Evolutionary conservation across 352 stramenopile genomes (phyloP), one percentile per base, ranked within the genome.

Genomic region (Pythium utonaiense): DNA sequence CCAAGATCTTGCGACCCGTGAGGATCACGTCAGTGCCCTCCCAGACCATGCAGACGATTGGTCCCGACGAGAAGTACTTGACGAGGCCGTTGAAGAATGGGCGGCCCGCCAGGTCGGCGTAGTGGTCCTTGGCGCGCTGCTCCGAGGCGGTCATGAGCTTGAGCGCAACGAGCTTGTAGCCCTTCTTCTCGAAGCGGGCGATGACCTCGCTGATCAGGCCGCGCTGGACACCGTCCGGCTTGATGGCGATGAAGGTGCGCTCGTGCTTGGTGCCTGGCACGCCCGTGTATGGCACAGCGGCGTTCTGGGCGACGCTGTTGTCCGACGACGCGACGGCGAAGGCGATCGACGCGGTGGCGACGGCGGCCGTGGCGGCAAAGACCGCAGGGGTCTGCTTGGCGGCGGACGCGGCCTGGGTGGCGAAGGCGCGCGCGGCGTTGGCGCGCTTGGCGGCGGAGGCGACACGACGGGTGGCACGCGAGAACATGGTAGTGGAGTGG

Each of bases 21-120:
- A 93, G 83, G 74, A 98, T 97, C 62, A 97, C 91, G 71, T 97
- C 89, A 59, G 90, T 96, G 65, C 91, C 90, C 68, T 97, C 89
- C 85, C 88, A 96, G 42, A 89, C 86, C 93, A 98, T 98, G 88
- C 89, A 97, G 38, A 98, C 91, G 66, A 98, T 98, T 40, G 95
- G 95, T 53, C 95, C 95, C 56, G 87, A 97, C 50, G 78, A 88
- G 67, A 98, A 94, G 76, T 94, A 95, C 67, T 94, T 86, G 65
- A 95, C 85, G 54, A 96, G 86, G 34, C 90, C 88, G 8, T 76
- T 74, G 72, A 96, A 98, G 74, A 98, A 98, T 6, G 88, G 85
- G 55, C 96, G 96, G 38, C 70, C 85, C 54, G 78, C 80, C 57
- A 98, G 80, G 68, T 98, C 95, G 42, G 92, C 89, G 80, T 98